Conservation (phyloP, 1,284 basidiomycete genomes). For the Chalciporus sp. region DNA sequence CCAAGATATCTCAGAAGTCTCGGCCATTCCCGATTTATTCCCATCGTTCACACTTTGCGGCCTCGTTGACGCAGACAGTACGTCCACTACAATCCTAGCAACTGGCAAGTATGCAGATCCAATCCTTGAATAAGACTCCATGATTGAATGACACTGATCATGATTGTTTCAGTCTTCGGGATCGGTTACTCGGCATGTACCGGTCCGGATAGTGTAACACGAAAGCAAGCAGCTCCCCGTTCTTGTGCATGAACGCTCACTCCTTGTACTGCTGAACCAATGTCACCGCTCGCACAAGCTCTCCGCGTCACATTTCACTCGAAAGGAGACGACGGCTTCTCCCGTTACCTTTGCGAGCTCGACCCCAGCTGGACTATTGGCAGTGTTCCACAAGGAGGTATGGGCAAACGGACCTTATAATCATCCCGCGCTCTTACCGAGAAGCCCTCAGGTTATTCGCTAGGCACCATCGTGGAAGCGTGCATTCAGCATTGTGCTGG, state of each 20-base stretch:
- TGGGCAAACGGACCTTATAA: conserved; percentile 5
- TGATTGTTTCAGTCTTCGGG: too few species aligned
- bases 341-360: conserved; percentile 41
- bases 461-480: conserved; percentile 56
- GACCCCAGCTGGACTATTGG: conserved; percentile 47
- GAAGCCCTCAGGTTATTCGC: conserved; percentile 49
- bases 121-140: too few species aligned
- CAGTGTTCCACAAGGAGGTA: conserved; percentile 61
- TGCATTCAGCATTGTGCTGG: conserved; percentile 50
- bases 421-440: not conserved
- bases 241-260: too few species aligned
- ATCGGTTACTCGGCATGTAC: not conserved
- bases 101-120: too few species aligned
- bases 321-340: conserved; percentile 19
- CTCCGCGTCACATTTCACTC: conserved; percentile 23
- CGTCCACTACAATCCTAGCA: too few species aligned
- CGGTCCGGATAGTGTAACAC: not conserved
- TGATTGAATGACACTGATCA: too few species aligned
- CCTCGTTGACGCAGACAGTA: too few species aligned
- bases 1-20: not conserved
- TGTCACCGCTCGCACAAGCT: conserved; percentile 22
- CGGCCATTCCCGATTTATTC: not conserved
- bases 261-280: not conserved
- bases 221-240: too few species aligned
- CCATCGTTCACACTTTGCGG: too few species aligned